phyloP scores from a whole-genome alignment of 805 yeast genomes.

The Saccharomycodes ludwigii region DNA sequence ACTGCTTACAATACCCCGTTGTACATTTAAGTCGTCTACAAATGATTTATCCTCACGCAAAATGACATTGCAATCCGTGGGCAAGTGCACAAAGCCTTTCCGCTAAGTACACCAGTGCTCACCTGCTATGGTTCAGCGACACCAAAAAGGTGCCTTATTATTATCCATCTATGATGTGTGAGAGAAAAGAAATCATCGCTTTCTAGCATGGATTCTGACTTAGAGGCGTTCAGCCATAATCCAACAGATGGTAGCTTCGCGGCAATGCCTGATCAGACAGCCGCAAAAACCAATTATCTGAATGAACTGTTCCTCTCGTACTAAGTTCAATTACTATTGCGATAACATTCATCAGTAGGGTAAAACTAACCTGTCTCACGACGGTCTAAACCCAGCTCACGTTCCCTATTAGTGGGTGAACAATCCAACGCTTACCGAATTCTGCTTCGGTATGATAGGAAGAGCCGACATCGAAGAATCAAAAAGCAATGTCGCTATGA shows the following conservation, averaged over 20 bases:
- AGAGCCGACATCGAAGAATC: slow-evolving; percentile 39
- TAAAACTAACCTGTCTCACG: slow-evolving; percentile 34
- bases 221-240: slow-evolving; percentile 37
- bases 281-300: slow-evolving; percentile 35
- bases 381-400: slow-evolving; percentile 33
- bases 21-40: slow-evolving; percentile 35
- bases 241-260: slow-evolving; percentile 39
- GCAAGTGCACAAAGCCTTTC: slow-evolving; percentile 30
- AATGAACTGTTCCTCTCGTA: slow-evolving; percentile 37
- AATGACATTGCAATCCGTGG: slow-evolving; percentile 31
- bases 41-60: slow-evolving; percentile 36
- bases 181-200: slow-evolving; percentile 30
- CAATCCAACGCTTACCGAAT: slow-evolving; percentile 35
- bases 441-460: slow-evolving; percentile 40
- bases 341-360: slow-evolving; percentile 30
- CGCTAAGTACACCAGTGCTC: slow-evolving; percentile 26
- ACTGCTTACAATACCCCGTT: slow-evolving; percentile 34
- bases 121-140: slow-evolving; percentile 33
- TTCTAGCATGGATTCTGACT: slow-evolving; percentile 43
- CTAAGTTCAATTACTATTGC: slow-evolving; percentile 32
- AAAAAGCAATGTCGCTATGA: slow-evolving; percentile 36
- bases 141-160: slow-evolving; percentile 28
- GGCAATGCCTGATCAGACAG: slow-evolving; percentile 35
- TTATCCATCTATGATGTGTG: slow-evolving; percentile 31
- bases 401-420: slow-evolving; percentile 36